Evolutionary conservation across 2,329 filamentous ascomycete genomes (phyloP), one percentile per base, ranked within the genome.

Genomic region (Trichoderma simmonsii): DNA sequence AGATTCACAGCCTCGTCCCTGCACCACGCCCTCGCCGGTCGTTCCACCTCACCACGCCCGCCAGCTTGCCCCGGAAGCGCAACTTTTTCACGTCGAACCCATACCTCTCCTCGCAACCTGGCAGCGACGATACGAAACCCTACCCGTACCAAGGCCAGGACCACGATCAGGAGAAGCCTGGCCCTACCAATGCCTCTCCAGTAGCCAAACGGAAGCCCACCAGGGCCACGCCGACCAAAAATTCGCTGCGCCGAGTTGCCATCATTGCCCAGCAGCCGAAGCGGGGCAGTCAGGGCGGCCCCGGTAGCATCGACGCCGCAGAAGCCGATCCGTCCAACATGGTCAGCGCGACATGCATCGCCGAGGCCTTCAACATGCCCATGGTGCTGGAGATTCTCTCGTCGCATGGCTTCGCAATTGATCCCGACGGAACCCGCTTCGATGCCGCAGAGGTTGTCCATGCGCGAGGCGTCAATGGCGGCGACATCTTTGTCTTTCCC

Each of bases 401-500:
- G 28, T 83, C 85, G 39, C 88, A 90, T 78, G 88, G 88, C 63
- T 91, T 90, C 77, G 81, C 83, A 54, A 86, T 91, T 68, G 89
- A 91, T 76, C 89, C 89, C 2, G 88, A 91, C 75, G 83, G 82
- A 63, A 89, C 86, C 14, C 87, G 85, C 15, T 90, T 91, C 75
- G 88, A 90, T 75, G 83, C 85, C 61, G 84, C 85, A 74, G 89
- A 91, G 77, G 88, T 91, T 6, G 87, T 91, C 63, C 89, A 91
- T 77, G 89, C 89, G 7, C 84, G 88, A 66, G 85, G 86, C 9
- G 84, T 87, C 72, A 87, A 89, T 78, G 86, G 89, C 72, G 95
- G 94, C 39, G 96, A 99, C 82, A 90, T 98, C 65, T 98, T 98
- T 79, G 91, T 99, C 71, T 99, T 99, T 76, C 94, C 95, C 9